Base-by-base conservation (phyloP, 2,329 filamentous ascomycete species). In the Cadophora malorum region DNA sequence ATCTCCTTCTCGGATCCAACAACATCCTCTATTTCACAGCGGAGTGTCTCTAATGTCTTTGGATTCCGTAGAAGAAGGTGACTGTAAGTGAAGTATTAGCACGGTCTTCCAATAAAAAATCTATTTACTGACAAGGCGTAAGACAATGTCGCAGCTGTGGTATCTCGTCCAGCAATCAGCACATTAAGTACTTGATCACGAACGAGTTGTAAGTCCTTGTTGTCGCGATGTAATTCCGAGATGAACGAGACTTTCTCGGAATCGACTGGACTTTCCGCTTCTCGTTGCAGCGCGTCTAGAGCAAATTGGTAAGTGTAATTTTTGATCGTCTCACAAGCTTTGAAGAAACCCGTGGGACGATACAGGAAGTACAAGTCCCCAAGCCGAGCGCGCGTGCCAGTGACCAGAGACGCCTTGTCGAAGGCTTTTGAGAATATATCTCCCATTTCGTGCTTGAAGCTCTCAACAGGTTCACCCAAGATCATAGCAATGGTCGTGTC, bases 401-500 rank as follows among this genome's bases (percentile, higher is more conserved):
- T 72, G n/a, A 68, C 74, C 60, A 74, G 73, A 65, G 75, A 78
- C 23, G 73, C 79, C 61, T 76, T 72, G 23, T 79, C 75, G 67
- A 82, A 82, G 28, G 74, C 75, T 33, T 78, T 72, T 2, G 76
- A 75, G 67, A 81, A 81, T 19, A 67, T 62, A 45, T 69, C 9
- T n/a, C 77, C 77, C 75, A 79, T 49, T 25, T 67, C 60, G 35
- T 67, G 56, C 23, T 67, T 58, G 65, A 74, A 79, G 38, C 35
- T 72, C 33, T 73, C 81, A 3, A 88, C 86, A 23, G 79, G 81
- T 69, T 84, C 79, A n/a, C 86, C 86, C 64, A 88, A 87, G 3
- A 89, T 77, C 69, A 88, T 84, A 41, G 84, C 83, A 0, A 84
- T 88, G 0, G 85, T 83, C 0, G 82, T 83, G 70, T 88, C 85